A percentile compares a stretch with the other conserved stretches of the same genome.
These are phyloP conservation scores for Aspergillus fischeri DNA, from an alignment of 2,329 filamentous ascomycete genomes.

Conservation along the genomic window DNA sequence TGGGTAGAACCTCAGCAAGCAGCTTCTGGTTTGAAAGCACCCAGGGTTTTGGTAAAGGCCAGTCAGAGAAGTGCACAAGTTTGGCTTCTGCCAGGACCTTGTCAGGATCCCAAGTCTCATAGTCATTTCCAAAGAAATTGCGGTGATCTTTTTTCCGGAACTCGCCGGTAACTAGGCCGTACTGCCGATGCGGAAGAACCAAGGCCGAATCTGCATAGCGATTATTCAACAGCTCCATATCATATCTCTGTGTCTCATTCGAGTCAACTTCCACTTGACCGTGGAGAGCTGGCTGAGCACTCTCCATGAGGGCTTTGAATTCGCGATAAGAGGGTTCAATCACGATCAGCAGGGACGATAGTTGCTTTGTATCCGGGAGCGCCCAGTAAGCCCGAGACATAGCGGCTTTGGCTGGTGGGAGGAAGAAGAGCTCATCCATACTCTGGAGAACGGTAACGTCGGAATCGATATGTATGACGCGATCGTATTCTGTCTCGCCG, in stretches of 20 bases:
- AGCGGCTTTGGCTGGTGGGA: constrained; percentile 58
- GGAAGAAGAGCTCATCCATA: constrained; percentile 68
- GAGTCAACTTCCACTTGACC: constrained; percentile 24
- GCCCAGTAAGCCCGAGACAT: constrained; percentile 72
- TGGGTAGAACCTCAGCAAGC: constrained; percentile 30
- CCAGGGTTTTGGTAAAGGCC: constrained; percentile 66
- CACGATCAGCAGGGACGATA: constrained; percentile 61
- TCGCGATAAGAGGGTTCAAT: constrained; percentile 56
- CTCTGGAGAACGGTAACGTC: constrained; percentile 59
- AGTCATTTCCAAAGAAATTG: constrained; percentile 47
- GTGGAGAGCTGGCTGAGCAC: constrained; percentile 20
- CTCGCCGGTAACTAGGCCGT: constrained; percentile 59
- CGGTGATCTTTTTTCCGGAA: constrained; percentile 55
- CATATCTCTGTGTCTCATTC: constrained; percentile 39
- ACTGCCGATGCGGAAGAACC: constrained; percentile 61
- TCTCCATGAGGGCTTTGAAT: constrained; percentile 29
- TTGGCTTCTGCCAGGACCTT: constrained; percentile 57
- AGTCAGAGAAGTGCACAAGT: constrained; percentile 67
- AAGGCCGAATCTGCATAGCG: constrained; percentile 57
- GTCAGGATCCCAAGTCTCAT: constrained; percentile 58
- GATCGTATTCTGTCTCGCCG: constrained; percentile 60
- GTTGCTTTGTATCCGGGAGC: constrained; percentile 47
- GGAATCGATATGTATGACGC: constrained; percentile 58
- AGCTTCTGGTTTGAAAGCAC: constrained; percentile 17
- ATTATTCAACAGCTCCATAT: constrained; percentile 66